Evolutionary conservation across 1,139 yeast genomes (phyloP).

Genomic region (Yamadazyma dendronema): DNA sequence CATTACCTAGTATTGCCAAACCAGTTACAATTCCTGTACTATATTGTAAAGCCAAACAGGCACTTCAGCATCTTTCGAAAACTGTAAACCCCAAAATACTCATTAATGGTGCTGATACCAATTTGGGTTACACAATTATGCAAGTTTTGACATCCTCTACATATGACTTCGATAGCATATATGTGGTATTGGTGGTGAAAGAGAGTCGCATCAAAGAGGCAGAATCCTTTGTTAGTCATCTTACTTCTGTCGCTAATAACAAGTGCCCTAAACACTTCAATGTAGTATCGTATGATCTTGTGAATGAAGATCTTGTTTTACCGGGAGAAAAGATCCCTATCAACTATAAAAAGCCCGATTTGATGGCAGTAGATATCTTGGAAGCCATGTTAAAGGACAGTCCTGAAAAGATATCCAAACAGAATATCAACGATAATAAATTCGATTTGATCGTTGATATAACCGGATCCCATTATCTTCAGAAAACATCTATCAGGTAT

Average conservation of each 20-base stretch:
- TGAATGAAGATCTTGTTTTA: conserved; percentile 34
- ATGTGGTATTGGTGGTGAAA: conserved; percentile 33
- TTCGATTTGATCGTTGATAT: conserved; percentile 42
- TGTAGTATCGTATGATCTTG: conserved; percentile 35
- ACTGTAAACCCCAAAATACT: conserved; percentile 27
- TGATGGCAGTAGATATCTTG: conserved; percentile 40
- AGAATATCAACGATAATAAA: conserved; percentile 28
- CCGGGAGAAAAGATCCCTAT: conserved; percentile 37
- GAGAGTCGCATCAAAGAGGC: conserved; percentile 24
- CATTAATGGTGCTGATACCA: conserved; percentile 47
- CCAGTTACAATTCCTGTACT: conserved; percentile 33
- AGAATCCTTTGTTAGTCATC: conserved; percentile 22
- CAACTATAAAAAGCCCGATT: conserved; percentile 39
- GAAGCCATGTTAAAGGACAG: conserved; percentile 30
- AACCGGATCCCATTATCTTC: conserved; percentile 41
- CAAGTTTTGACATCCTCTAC: conserved; percentile 30
- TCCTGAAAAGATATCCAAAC: conserved; percentile 19
- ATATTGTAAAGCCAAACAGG: conserved; percentile 41
- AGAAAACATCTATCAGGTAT: conserved; percentile 27
- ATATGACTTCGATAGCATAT: conserved; percentile 24
- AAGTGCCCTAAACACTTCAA: conserved; percentile 22
- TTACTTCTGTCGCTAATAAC: conserved; percentile 18
- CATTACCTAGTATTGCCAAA: conserved; percentile 35
- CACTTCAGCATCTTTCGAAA: conserved; percentile 26
- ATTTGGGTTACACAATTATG: conserved; percentile 35